Conservation (phyloP, 345 rosid genomes). For the Excoecaria cochinchinensis region DNA sequence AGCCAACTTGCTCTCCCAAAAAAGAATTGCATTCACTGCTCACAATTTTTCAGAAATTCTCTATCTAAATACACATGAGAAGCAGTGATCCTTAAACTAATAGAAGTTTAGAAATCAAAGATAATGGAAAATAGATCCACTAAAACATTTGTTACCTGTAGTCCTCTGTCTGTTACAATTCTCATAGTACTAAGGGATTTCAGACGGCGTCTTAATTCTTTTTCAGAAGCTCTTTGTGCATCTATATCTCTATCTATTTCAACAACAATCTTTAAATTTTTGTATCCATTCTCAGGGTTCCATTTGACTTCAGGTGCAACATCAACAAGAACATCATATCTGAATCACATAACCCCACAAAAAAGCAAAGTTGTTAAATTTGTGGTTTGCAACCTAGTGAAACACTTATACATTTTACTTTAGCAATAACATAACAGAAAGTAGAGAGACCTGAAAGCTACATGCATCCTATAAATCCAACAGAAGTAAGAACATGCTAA, state of each 20-base stretch:
- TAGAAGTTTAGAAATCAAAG: not conserved
- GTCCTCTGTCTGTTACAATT: slow-evolving; percentile 78
- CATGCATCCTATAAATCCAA: not conserved
- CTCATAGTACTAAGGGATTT: slow-evolving; percentile 69
- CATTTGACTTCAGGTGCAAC: slow-evolving; percentile 86
- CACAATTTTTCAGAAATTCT: not conserved
- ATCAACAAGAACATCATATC: slow-evolving; percentile 86
- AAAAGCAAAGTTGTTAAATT: not conserved
- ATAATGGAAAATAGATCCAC: not conserved
- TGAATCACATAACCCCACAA: slow-evolving; percentile 35
- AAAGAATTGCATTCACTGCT: not conserved
- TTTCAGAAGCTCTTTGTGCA: slow-evolving; percentile 70
- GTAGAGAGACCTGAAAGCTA: not conserved
- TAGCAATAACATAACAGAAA: not conserved
- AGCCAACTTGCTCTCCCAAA: not conserved
- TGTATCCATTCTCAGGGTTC: slow-evolving; percentile 78
- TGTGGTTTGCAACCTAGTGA: not conserved
- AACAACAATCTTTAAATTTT: slow-evolving; percentile 78
- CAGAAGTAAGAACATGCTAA: slow-evolving; percentile 8
- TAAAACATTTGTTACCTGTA: slow-evolving; percentile 53
- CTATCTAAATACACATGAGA: not conserved
- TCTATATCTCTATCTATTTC: slow-evolving; percentile 80
- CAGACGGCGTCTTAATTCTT: slow-evolving; percentile 70
- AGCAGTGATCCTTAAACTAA: not conserved
- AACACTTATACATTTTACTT: not conserved